Conservation (phyloP, 805 yeast species). For the Myxozyma monticola region DNA sequence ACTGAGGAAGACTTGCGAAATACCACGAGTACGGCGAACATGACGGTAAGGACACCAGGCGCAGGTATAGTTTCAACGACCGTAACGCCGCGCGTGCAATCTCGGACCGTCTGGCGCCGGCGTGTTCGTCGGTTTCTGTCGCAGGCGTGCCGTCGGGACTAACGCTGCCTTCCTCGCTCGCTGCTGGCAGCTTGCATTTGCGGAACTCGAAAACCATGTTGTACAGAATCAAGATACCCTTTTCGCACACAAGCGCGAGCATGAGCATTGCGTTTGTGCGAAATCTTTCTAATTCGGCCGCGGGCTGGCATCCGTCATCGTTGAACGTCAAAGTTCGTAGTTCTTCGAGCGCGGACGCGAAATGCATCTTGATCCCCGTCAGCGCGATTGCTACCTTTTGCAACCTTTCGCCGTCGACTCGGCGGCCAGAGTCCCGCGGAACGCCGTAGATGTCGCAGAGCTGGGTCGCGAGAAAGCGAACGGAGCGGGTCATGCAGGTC, state of each 20-base stretch:
- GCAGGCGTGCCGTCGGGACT: background rate
- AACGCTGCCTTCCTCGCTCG: too few relatives aligned
- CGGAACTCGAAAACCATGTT: constrained; percentile 1
- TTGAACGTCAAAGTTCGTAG: too few relatives aligned
- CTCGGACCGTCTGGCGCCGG: background rate
- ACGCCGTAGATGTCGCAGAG: background rate
- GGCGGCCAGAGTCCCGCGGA: background rate
- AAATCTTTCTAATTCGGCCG: background rate
- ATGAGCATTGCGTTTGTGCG: background rate
- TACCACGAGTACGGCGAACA: constrained; percentile 8
- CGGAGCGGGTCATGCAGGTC: constrained; percentile 1
- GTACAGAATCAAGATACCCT: constrained; percentile 6
- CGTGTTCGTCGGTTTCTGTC: background rate
- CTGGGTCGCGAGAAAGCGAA: background rate
- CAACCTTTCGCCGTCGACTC: background rate
- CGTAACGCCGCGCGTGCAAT: constrained; percentile 13
- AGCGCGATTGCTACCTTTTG: background rate
- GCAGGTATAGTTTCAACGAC: constrained; percentile 9
- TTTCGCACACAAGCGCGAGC: constrained; percentile 10
- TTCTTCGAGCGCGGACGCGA: background rate
- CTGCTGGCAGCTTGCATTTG: background rate
- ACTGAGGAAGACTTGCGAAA: constrained; percentile 9
- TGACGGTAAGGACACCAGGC: background rate
- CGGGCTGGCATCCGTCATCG: too few relatives aligned
- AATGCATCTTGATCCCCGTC: background rate